Evolutionary conservation across 805 yeast genomes (phyloP).

Genomic region (Maudiozyma bulderi): DNA sequence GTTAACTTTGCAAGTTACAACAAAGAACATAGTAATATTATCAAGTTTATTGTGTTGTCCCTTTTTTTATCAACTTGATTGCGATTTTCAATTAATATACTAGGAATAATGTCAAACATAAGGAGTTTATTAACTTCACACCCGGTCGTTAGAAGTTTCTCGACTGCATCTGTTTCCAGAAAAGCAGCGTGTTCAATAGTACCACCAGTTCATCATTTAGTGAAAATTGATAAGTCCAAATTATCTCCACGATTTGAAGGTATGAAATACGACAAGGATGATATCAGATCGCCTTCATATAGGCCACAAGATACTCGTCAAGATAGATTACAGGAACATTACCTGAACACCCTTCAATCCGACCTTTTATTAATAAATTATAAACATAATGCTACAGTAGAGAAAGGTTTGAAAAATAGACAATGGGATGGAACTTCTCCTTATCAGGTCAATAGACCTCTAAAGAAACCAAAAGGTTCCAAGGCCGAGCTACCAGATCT

Average conservation of each 20-base stretch:
- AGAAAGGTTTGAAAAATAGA: slow-evolving; percentile 61
- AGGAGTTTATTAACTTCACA: background rate
- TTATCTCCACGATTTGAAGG: slow-evolving; percentile 70
- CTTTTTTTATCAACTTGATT: too few species aligned
- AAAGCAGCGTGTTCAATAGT: slow-evolving; percentile 62
- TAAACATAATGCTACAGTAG: slow-evolving; percentile 48
- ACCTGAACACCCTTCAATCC: slow-evolving; percentile 58
- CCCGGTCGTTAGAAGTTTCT: slow-evolving; percentile 13
- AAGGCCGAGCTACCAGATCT: slow-evolving; percentile 67
- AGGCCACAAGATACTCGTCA: slow-evolving; percentile 66
- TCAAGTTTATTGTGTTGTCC: too few species aligned
- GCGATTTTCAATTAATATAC: background rate
- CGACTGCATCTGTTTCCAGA: slow-evolving; percentile 26
- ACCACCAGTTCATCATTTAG: slow-evolving; percentile 86
- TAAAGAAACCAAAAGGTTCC: slow-evolving; percentile 67
- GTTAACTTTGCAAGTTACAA: too few species aligned
- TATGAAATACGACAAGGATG: slow-evolving; percentile 55
- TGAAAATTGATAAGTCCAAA: slow-evolving; percentile 61
- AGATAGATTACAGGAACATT: slow-evolving; percentile 74
- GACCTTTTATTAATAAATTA: slow-evolving; percentile 74
- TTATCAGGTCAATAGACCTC: slow-evolving; percentile 76
- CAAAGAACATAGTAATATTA: too few species aligned
- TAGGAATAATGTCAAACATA: background rate
- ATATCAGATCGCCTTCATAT: slow-evolving; percentile 70
- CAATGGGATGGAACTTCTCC: slow-evolving; percentile 80